Percentiles rank a stretch among this genome's conserved stretches.
Evolutionary conservation across 73 alveolate species (phyloP).

Genomic region (Paramecium octaurelia): DNA sequence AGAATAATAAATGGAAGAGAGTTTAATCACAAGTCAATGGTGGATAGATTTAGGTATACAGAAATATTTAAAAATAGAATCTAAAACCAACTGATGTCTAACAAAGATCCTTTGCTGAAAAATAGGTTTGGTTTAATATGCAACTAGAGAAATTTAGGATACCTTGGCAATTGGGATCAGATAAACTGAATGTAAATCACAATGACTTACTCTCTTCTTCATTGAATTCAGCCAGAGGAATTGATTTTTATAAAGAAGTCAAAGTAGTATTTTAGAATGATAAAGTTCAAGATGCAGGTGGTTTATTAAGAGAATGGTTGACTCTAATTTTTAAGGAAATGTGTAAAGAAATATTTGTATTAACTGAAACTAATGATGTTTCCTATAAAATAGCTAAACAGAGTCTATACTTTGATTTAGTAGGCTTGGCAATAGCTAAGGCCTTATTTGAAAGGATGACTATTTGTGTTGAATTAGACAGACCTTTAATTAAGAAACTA

Average conservation of each 20-base stretch:
- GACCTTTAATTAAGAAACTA: slow-evolving; percentile 73
- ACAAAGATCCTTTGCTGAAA: not conserved
- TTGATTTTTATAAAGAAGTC: slow-evolving; percentile 59
- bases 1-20: not conserved
- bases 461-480: slow-evolving; percentile 80
- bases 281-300: slow-evolving; percentile 75
- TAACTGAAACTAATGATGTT: slow-evolving; percentile 60
- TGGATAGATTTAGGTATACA: slow-evolving; percentile 1
- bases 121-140: slow-evolving; percentile 56
- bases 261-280: slow-evolving; percentile 65
- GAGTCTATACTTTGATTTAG: slow-evolving; percentile 64
- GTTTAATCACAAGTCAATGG: not conserved
- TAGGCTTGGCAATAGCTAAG: slow-evolving; percentile 88
- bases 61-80: not conserved
- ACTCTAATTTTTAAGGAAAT: slow-evolving; percentile 49
- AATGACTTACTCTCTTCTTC: slow-evolving; percentile 7
- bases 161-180: slow-evolving; percentile 60
- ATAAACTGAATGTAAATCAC: not conserved
- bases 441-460: slow-evolving; percentile 91
- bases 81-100: not conserved
- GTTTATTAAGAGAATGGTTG: slow-evolving; percentile 68
- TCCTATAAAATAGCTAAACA: slow-evolving; percentile 53
- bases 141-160: slow-evolving; percentile 50
- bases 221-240: not conserved
- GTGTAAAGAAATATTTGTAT: slow-evolving; percentile 23